Conservation (phyloP, 495 filamentous ascomycete species). For the Bathelium albidoporum region DNA sequence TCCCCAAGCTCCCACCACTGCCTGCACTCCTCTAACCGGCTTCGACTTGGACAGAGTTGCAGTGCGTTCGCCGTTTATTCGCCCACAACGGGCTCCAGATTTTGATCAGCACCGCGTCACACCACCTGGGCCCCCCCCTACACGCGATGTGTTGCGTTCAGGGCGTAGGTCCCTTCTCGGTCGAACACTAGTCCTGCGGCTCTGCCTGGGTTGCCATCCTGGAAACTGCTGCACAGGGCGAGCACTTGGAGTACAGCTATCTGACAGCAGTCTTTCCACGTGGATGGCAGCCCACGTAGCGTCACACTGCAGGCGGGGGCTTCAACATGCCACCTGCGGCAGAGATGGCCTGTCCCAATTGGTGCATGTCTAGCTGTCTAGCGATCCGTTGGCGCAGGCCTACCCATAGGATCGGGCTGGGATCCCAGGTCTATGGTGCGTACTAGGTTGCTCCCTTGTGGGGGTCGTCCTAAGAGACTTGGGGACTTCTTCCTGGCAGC, state of each 20-base stretch:
- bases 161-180: not conserved
- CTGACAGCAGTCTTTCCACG: not conserved
- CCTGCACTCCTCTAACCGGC: not conserved
- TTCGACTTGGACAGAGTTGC: conserved; percentile 1
- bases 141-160: not conserved
- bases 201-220: not conserved
- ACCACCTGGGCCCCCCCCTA: not conserved
- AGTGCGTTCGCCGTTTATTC: not conserved
- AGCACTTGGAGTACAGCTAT: not conserved
- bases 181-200: not conserved
- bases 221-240: not conserved
- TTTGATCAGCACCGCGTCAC: conserved; percentile 2
- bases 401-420: conserved; percentile 1
- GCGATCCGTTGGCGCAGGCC: not conserved
- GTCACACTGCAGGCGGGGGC: conserved; percentile 2
- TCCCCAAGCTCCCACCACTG: too few species aligned
- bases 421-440: conserved; percentile 2
- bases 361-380: not conserved
- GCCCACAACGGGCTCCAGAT: not conserved
- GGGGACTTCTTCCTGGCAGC: not conserved
- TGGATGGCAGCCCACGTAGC: not conserved
- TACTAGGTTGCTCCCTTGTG: not conserved
- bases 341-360: not conserved
- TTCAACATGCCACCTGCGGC: not conserved
- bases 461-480: conserved; percentile 1